Conservation (phyloP, 208 protist genomes). For the Leishmania gerbilli region DNA sequence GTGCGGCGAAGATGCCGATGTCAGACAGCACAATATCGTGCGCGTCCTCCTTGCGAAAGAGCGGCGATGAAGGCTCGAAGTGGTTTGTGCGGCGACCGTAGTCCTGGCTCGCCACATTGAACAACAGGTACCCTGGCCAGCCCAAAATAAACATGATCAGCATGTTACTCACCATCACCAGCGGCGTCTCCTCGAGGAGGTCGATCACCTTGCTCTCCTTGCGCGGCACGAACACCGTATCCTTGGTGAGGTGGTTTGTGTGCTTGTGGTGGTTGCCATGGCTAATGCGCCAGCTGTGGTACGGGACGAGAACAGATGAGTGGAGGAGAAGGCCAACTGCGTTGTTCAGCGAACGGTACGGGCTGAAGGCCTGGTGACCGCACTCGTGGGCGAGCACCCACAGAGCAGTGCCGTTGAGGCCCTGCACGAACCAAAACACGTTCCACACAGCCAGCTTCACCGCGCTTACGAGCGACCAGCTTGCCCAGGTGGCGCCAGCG, state of each 20-base stretch:
- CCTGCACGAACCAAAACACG: slow-evolving; percentile 85
- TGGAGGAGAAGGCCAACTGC: slow-evolving; percentile 89
- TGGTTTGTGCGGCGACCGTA: slow-evolving; percentile 77
- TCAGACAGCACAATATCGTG: slow-evolving; percentile 75
- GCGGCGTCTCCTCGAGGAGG: slow-evolving; percentile 70
- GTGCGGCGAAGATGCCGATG: slow-evolving; percentile 59
- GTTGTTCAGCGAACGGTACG: slow-evolving; percentile 82
- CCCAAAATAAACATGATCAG: slow-evolving; percentile 83
- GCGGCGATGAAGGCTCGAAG: slow-evolving; percentile 82
- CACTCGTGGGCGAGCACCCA: slow-evolving; percentile 96
- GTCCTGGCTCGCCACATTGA: slow-evolving; percentile 77
- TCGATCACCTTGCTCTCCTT: slow-evolving; percentile 66
- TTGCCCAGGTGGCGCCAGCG: slow-evolving; percentile 5
- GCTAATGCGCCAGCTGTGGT: slow-evolving; percentile 93
- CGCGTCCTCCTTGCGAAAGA: slow-evolving; percentile 80
- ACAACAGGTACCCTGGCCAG: slow-evolving; percentile 90
- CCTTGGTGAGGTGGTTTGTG: slow-evolving; percentile 94
- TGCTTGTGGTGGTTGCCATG: slow-evolving; percentile 95
- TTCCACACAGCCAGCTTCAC: slow-evolving; percentile 58
- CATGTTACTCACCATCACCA: slow-evolving; percentile 53
- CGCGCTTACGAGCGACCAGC: slow-evolving; percentile 21
- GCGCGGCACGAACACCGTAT: slow-evolving; percentile 85
- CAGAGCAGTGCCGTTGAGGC: slow-evolving; percentile 83
- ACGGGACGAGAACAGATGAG: slow-evolving; percentile 89
- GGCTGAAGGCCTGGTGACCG: slow-evolving; percentile 93